Evolutionary conservation across 345 rosid species (phyloP).

Genomic region (Heritiera fomes): DNA sequence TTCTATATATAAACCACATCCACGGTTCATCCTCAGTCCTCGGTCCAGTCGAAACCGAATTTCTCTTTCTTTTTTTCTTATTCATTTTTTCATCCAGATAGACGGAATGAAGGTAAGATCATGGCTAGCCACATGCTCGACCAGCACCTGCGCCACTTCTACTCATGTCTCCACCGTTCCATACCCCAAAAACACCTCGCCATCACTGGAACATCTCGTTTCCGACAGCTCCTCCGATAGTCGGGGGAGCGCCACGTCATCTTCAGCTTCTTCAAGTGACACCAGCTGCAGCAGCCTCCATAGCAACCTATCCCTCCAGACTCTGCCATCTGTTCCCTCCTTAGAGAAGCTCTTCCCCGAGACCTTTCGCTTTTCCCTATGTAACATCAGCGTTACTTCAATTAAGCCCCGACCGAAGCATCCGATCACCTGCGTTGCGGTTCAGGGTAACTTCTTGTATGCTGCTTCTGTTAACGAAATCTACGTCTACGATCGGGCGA

Average conservation of each 20-base stretch:
- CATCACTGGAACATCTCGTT: slow-evolving; percentile 26
- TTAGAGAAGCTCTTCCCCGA: slow-evolving; percentile 61
- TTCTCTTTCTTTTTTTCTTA: too few species aligned
- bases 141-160: slow-evolving; percentile 26
- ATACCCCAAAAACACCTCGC: slow-evolving; percentile 5
- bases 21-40: not conserved
- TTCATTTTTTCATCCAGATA: not conserved
- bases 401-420: slow-evolving; percentile 40
- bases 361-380: slow-evolving; percentile 40
- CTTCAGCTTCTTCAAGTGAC: slow-evolving; percentile 25
- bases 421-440: slow-evolving; percentile 68
- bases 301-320: slow-evolving; percentile 72
- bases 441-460: slow-evolving; percentile 54
- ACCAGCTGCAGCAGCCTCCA: slow-evolving; percentile 50
- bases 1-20: slow-evolving; percentile 15
- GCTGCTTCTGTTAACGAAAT: slow-evolving; percentile 65
- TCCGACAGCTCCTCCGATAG: slow-evolving; percentile 31
- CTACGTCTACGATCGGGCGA: slow-evolving; percentile 60
- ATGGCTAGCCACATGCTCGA: slow-evolving; percentile 35
- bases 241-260: slow-evolving; percentile 33
- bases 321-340: slow-evolving; percentile 75
- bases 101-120: slow-evolving; percentile 48
- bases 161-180: slow-evolving; percentile 20
- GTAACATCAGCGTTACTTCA: slow-evolving; percentile 38
- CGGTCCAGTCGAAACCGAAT: not conserved